Conservation (phyloP, 2,329 filamentous ascomycete genomes). For the Calonectria hawksworthii region DNA sequence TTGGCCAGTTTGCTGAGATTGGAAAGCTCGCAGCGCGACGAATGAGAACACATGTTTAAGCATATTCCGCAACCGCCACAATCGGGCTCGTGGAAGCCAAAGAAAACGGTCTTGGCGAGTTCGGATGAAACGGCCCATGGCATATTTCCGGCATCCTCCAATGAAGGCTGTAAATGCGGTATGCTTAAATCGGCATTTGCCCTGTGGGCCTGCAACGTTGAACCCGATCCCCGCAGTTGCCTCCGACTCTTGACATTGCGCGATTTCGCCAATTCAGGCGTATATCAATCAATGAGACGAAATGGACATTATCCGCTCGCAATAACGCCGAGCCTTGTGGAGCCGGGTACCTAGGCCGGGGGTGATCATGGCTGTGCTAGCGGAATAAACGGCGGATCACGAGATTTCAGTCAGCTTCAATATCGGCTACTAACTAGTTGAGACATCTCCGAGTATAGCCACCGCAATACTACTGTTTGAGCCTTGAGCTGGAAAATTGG, state of each 20-base stretch:
- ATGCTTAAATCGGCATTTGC: background rate
- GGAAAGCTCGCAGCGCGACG: background rate
- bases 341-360: background rate
- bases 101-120: background rate
- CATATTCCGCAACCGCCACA: background rate
- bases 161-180: background rate
- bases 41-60: background rate
- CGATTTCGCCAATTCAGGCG: background rate
- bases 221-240: background rate
- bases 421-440: background rate
- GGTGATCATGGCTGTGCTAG: background rate
- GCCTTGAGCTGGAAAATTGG: background rate
- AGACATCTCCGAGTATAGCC: background rate
- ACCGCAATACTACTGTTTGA: background rate
- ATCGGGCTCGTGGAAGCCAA: background rate
- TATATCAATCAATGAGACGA: background rate
- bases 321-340: background rate
- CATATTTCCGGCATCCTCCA: background rate
- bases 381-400: background rate
- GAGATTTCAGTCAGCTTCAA: background rate
- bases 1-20: background rate
- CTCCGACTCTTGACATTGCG: background rate
- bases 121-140: background rate
- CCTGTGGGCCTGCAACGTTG: background rate
- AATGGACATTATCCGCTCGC: background rate